Base-by-base conservation (phyloP, 768 basidiomycete species). In the Panaeolus papilionaceus region DNA sequence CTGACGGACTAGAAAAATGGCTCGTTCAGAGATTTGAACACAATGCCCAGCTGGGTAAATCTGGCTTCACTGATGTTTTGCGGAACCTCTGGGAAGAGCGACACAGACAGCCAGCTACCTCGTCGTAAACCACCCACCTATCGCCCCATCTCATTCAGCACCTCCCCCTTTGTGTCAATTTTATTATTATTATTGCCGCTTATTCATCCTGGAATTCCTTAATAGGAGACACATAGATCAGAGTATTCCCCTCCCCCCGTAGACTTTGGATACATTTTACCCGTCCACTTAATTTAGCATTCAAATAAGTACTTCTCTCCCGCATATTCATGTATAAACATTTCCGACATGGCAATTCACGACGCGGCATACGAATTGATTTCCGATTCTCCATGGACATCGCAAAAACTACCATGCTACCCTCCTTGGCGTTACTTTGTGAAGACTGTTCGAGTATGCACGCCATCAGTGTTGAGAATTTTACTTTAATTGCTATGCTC, bases 51-150 rank as follows among this genome's bases (percentile, higher is more conserved):
- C 80, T 92, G 39, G 96, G 96, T 64, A 94, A 95, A 78, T 80
- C 90, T 64, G 96, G 92, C 26, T 96, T 98, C 78, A 93, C 94
- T 51, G 93, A 95, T 74, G 95, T 98, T 38, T 79, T 98, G 70
- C 83, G 91, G 72, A 86, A 86, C 69, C 77, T 96, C 75, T 90
- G 90, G 89, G 92, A 94, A 72, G 83, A 90, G 74, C 86, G 90
- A 69, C 87, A 92, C 72, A 76, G 79, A 47, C 75, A 72, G n/a
- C 71, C 76, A 58, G 71, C 75, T 20, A 73, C 66, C 33, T 69
- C 64, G 18, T 58, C 65, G 33, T 63, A 64, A 47, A 62, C 66
- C 63, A 38, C 62, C 18, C 68, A 18, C 3, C 28, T 10, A 40
- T 16, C 45, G 18, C 45, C 49, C 54, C 54, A 38, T 49, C 58